Conservation (phyloP, 2,329 filamentous ascomycete species). For the Clonostachys chloroleuca region DNA sequence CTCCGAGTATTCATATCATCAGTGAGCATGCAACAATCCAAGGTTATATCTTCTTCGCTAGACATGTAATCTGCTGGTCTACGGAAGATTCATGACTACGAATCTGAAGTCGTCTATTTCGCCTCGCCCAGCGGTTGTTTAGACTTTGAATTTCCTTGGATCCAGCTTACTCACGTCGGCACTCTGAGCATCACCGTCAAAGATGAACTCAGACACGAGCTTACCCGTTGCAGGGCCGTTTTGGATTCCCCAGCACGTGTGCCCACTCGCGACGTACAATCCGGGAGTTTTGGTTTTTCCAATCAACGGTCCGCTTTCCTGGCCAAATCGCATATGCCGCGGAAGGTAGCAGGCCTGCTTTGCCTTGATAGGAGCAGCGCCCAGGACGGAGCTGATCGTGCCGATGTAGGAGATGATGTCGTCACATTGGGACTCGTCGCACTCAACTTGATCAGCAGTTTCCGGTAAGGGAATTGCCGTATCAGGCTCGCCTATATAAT, state of each 20-base stretch:
- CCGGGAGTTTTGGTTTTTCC: constrained; percentile 71
- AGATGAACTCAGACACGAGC: constrained; percentile 73
- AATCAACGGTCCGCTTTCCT: constrained; percentile 66
- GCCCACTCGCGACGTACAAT: constrained; percentile 78
- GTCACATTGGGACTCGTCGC: constrained; percentile 73
- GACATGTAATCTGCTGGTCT: neutral
- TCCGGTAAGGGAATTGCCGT: constrained; percentile 68
- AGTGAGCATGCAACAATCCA: neutral
- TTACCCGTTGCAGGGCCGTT: constrained; percentile 87
- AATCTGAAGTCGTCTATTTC: neutral
- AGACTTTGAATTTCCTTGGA: constrained; percentile 57
- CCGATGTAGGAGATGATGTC: constrained; percentile 79
- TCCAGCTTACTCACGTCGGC: constrained; percentile 63
- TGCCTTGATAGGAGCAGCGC: constrained; percentile 63
- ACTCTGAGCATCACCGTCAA: constrained; percentile 67
- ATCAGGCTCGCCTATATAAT: constrained; percentile 66
- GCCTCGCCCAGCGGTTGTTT: neutral
- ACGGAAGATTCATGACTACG: neutral
- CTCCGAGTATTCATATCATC: neutral
- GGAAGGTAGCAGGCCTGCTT: constrained; percentile 94
- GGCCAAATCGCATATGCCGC: constrained; percentile 60
- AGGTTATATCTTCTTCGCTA: neutral
- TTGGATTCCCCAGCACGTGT: constrained; percentile 98
- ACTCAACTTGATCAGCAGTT: constrained; percentile 69
- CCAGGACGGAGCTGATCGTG: constrained; percentile 61